Base-by-base conservation (phyloP, 768 basidiomycete genomes). In the Tulasnella sp. region DNA sequence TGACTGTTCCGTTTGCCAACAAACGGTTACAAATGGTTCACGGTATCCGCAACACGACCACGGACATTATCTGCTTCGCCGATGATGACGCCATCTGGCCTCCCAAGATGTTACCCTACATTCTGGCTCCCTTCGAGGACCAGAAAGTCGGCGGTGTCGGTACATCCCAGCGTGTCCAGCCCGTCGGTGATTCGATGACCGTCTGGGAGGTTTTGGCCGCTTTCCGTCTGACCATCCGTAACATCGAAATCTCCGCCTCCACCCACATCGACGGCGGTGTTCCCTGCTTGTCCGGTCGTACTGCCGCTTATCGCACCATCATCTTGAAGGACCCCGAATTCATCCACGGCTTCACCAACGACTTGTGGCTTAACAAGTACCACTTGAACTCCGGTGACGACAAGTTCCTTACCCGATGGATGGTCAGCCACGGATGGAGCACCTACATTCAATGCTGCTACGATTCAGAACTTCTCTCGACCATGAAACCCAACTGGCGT, bases 61-160 rank as follows among this genome's bases (percentile, higher is more conserved):
- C 96, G 6, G 96, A 96, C 84, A 96, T 97, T 86, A 95, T 96
- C 85, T 93, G 97, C 40, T 97, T 97, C 83, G 95, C 95, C 11
- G 96, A 97, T 84, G 96, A 98, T 84, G 96, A 98, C 85, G 96
- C 96, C 60, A 96, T 98, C 84, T 98, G 96, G 96, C 96, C 96
- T 0, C 92, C 95, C 0, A 96, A 94, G 4, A 90, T 98, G 81
- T 87, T 97, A n/a, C 94, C 94, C 0, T 94, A 93, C 85, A 91
- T 94, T 80, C 90, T 97, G 69, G 95, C 96, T 16, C 96, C 95
- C 85, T 97, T 97, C 84, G 96, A 97, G 86, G 96, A 97, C 86
- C 95, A 97, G 87, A 92, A 94, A 85, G 90, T 97, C 58, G 96
- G 96, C 60, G 96, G 95, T 46, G 96, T 97, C 6, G 96, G 96